Percentiles rank a stretch among this genome's conserved stretches.
These are phyloP conservation scores for Apophysomyces variabilis DNA, from an alignment of 371 early-diverging fungal species.

Conservation along the genomic window DNA sequence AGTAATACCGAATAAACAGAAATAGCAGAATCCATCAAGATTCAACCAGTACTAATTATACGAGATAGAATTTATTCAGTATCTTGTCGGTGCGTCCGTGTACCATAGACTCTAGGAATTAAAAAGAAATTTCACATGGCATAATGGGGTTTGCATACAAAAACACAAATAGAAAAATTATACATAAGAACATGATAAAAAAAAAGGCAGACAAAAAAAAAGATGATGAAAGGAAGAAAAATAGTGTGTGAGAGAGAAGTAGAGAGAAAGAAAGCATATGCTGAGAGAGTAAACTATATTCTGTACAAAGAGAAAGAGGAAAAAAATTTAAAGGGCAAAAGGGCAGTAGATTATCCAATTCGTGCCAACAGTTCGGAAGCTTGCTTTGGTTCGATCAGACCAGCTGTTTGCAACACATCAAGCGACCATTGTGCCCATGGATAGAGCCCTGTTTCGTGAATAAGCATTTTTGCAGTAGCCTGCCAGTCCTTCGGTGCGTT, in stretches of 20 bases:
- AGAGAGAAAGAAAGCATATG: slow-evolving; percentile 9
- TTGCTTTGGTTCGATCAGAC: slow-evolving; percentile 8
- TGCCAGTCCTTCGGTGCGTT: background rate
- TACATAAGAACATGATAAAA: slow-evolving; percentile 9
- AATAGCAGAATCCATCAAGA: too few relatives aligned
- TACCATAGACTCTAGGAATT: slow-evolving; percentile 7
- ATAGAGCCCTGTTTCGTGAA: slow-evolving; percentile 1
- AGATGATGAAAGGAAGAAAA: background rate
- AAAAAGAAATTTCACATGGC: slow-evolving; percentile 8
- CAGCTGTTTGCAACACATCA: slow-evolving; percentile 8
- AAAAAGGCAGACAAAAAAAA: background rate
- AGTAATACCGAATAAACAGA: too few relatives aligned
- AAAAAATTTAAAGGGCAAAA: too few relatives aligned
- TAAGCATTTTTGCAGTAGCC: background rate
- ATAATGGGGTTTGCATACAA: slow-evolving; percentile 6
- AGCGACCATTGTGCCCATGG: slow-evolving; percentile 11
- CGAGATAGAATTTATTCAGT: background rate
- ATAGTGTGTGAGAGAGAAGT: background rate
- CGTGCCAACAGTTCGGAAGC: slow-evolving; percentile 2
- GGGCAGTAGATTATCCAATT: background rate
- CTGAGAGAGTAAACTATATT: background rate
- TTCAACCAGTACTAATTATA: too few relatives aligned
- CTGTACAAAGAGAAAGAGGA: background rate
- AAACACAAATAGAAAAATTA: slow-evolving; percentile 2
- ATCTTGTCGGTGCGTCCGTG: slow-evolving; percentile 1